Conservation (phyloP, 306 rosid species). For the Coriaria nepalensis region DNA sequence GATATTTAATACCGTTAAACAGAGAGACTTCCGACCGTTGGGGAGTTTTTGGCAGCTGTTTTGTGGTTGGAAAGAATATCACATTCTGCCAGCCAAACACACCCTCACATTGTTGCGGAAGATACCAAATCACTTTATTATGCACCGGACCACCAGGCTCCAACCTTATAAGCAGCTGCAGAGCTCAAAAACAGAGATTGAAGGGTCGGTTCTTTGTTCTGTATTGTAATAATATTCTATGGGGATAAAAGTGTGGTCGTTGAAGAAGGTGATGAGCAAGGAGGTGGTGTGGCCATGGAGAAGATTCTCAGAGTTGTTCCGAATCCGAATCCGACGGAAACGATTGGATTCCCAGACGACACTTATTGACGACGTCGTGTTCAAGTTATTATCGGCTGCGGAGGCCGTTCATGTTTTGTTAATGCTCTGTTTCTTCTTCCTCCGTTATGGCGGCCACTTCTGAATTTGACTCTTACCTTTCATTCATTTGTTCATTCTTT, state of each 20-base stretch:
- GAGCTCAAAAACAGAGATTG: too few relatives aligned
- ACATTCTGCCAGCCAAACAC: too few relatives aligned
- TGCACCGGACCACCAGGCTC: too few relatives aligned
- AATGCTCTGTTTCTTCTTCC: constrained; percentile 63
- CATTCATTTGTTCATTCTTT: not conserved
- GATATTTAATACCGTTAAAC: too few relatives aligned
- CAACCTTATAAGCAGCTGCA: too few relatives aligned
- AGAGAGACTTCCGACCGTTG: too few relatives aligned
- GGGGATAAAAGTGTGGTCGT: constrained; percentile 23
- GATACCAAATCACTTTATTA: too few relatives aligned
- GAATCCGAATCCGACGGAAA: constrained; percentile 36
- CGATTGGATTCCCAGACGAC: constrained; percentile 30
- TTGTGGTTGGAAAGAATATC: too few relatives aligned
- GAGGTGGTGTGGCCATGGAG: constrained; percentile 31
- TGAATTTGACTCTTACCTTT: constrained; percentile 1
- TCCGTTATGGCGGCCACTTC: constrained; percentile 67
- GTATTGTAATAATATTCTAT: not conserved
- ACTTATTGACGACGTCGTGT: constrained; percentile 47
- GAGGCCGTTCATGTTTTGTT: constrained; percentile 59
- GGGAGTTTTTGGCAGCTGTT: too few relatives aligned
- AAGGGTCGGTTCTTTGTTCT: too few relatives aligned
- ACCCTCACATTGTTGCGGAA: too few relatives aligned
- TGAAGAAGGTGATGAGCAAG: constrained; percentile 52
- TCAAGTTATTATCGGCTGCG: constrained; percentile 37
- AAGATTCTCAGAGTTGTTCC: constrained; percentile 20